These are phyloP conservation scores for Cryoendolithus antarcticus DNA, from an alignment of 2,329 filamentous ascomycete genomes.

Conservation along the genomic window DNA sequence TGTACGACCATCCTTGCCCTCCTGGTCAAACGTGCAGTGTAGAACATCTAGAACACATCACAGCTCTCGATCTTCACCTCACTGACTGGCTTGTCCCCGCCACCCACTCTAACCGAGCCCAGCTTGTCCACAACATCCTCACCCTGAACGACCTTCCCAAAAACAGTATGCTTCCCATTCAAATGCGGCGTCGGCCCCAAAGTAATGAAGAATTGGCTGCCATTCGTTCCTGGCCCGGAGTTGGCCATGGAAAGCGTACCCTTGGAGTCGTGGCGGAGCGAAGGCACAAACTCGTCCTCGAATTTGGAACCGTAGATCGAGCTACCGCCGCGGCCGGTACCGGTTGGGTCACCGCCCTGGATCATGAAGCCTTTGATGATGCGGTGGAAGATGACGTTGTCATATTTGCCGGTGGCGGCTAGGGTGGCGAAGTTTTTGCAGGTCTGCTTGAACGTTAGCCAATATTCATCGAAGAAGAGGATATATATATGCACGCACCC, in stretches of 20 bases:
- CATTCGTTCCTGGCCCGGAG: slow-evolving; percentile 86
- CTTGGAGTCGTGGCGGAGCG: slow-evolving; percentile 78
- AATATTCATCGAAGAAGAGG: too few species aligned
- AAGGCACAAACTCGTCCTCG: slow-evolving; percentile 84
- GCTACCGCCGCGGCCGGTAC: slow-evolving; percentile 90
- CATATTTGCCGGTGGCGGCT: slow-evolving; percentile 74
- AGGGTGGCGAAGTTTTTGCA: slow-evolving; percentile 82
- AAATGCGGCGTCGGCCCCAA: slow-evolving; percentile 87
- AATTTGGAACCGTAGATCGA: slow-evolving; percentile 95
- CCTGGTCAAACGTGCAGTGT: too few species aligned
- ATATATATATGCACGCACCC: slow-evolving; percentile 9
- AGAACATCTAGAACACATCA: slow-evolving; percentile 1
- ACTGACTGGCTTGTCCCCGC: slow-evolving; percentile 62
- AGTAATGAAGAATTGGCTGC: slow-evolving; percentile 96
- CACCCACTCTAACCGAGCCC: slow-evolving; percentile 61
- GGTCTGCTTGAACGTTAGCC: slow-evolving; percentile 43
- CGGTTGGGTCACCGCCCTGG: slow-evolving; percentile 93
- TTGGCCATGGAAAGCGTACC: slow-evolving; percentile 98
- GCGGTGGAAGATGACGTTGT: slow-evolving; percentile 82
- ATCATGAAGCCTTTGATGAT: slow-evolving; percentile 99
- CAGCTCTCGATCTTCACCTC: slow-evolving; percentile 49
- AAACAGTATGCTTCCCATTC: slow-evolving; percentile 93
- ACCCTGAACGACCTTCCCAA: slow-evolving; percentile 83
- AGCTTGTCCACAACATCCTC: slow-evolving; percentile 71
- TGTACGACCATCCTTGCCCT: too few species aligned